Evolutionary conservation across 2,329 filamentous ascomycete species (phyloP).

Genomic region (Stagonosporopsis cucurbitacearum): DNA sequence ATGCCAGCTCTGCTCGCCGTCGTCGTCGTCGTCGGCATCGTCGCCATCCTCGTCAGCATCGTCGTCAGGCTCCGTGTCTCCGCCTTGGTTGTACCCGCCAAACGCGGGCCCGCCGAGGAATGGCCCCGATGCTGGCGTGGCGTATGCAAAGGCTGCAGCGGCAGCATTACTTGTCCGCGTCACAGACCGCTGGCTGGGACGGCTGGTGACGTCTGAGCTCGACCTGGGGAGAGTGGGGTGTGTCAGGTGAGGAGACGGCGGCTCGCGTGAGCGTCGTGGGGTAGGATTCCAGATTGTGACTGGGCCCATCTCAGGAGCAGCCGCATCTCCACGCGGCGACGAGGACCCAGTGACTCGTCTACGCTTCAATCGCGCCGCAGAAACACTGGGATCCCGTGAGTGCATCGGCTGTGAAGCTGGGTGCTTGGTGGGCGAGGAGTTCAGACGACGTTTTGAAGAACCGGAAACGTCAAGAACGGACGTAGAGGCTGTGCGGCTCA

Average conservation of each 20-base stretch:
- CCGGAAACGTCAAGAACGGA: conserved; percentile 33
- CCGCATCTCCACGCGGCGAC: conserved; percentile 26
- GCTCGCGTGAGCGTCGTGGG: conserved; percentile 54
- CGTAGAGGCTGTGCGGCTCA: conserved; percentile 38
- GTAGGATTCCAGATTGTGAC: conserved; percentile 46
- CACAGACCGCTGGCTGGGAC: conserved; percentile 52
- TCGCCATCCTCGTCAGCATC: conserved; percentile 38
- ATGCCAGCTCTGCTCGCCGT: conserved; percentile 35
- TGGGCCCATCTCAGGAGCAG: conserved; percentile 30
- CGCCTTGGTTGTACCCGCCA: conserved; percentile 33
- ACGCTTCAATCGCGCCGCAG: conserved; percentile 51
- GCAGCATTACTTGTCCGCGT: conserved; percentile 51
- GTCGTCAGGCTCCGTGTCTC: conserved; percentile 46
- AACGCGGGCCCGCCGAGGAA: conserved; percentile 40
- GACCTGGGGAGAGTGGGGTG: conserved; percentile 34
- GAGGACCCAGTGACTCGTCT: conserved; percentile 52
- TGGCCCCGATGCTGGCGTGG: conserved; percentile 70
- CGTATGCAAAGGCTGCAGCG: conserved; percentile 71
- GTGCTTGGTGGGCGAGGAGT: conserved; percentile 40
- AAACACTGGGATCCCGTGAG: conserved; percentile 48
- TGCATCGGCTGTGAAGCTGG: conserved; percentile 33
- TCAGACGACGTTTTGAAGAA: conserved; percentile 41
- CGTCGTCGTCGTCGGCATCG: conserved; percentile 32
- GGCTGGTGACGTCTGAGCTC: conserved; percentile 46
- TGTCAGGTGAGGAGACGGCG: conserved; percentile 51